A percentile compares a stretch with the other conserved stretches of the same genome.
Conservation (phyloP, 495 filamentous ascomycete genomes). For the Friedmanniomyces simplex region DNA sequence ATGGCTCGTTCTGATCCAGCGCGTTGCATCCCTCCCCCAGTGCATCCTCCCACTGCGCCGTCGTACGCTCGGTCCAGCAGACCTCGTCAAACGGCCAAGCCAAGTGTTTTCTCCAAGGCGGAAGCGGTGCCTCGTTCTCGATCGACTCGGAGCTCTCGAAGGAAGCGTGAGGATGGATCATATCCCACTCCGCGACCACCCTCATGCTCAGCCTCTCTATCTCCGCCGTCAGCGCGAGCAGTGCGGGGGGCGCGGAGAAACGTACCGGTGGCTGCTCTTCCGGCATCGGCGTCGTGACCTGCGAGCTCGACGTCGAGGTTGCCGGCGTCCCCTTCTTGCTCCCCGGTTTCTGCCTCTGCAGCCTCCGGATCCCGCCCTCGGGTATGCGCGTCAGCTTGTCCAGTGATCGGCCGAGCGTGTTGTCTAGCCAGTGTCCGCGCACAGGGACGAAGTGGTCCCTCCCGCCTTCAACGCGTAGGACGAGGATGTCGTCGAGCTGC, state of each 20-base stretch:
- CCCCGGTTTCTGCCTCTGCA: conserved; percentile 40
- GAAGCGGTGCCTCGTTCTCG: not conserved
- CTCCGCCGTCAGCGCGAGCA: conserved; percentile 78
- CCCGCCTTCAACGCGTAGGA: conserved; percentile 73
- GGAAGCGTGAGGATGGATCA: conserved; percentile 48
- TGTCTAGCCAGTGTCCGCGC: conserved; percentile 65
- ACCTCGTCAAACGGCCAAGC: conserved; percentile 69
- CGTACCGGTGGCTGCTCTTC: conserved; percentile 32
- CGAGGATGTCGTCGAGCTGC: conserved; percentile 71
- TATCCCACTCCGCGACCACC: conserved; percentile 70
- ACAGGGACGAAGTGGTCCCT: conserved; percentile 87
- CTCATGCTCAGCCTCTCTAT: conserved; percentile 67
- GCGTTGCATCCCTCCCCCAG: conserved; percentile 47
- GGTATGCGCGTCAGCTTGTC: conserved; percentile 77
- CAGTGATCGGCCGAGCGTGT: conserved; percentile 71
- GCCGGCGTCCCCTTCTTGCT: conserved; percentile 32
- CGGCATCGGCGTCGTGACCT: not conserved
- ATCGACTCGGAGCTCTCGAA: not conserved
- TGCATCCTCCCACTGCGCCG: conserved; percentile 18
- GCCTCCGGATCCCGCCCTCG: conserved; percentile 55
- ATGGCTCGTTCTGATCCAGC: conserved; percentile 53
- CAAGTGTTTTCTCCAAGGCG: conserved; percentile 49
- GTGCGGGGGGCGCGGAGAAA: conserved; percentile 67
- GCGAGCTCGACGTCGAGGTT: conserved; percentile 1
- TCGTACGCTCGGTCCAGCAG: conserved; percentile 35